A percentile compares a stretch with the other conserved stretches of the same genome.
Conservation (phyloP, 2,329 filamentous ascomycete genomes). For the Fusarium incarnatum region DNA sequence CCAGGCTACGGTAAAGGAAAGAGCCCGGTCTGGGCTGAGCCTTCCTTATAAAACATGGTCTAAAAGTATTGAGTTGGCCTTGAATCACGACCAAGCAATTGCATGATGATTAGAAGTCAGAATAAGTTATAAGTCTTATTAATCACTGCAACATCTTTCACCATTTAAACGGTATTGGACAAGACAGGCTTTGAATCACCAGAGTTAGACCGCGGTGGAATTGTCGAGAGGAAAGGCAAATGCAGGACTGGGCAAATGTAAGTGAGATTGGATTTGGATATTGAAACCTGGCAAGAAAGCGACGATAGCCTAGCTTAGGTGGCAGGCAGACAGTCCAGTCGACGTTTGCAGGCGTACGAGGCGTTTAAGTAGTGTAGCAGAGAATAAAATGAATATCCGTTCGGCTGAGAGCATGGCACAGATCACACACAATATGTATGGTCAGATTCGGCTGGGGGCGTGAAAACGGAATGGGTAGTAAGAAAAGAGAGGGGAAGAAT, state of each 20-base stretch:
- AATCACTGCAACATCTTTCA: not conserved
- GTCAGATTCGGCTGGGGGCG: constrained; percentile 32
- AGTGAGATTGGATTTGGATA: constrained; percentile 15
- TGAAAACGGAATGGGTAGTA: constrained; percentile 11
- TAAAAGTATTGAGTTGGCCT: constrained; percentile 14
- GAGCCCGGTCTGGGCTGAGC: constrained; percentile 24
- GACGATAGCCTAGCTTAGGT: constrained; percentile 6
- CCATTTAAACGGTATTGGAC: not conserved
- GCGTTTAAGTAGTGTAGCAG: constrained; percentile 34
- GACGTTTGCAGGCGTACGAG: constrained; percentile 33
- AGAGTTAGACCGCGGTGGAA: not conserved
- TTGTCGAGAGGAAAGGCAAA: constrained; percentile 21
- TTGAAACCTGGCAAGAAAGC: not conserved
- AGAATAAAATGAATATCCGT: constrained; percentile 28
- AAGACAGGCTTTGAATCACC: constrained; percentile 2
- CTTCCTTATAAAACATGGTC: constrained; percentile 21
- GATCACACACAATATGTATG: constrained; percentile 9
- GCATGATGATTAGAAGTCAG: not conserved
- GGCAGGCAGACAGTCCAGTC: constrained; percentile 10
- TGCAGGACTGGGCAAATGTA: constrained; percentile 13
- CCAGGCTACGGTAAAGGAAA: constrained; percentile 5
- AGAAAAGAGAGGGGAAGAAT: constrained; percentile 1
- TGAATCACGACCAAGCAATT: not conserved
- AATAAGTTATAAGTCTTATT: not conserved
- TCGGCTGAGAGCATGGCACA: constrained; percentile 1